Percentiles rank a stretch among this genome's conserved stretches.
Evolutionary conservation across 129 eudicot genomes (phyloP).

Genomic region (Tagetes patula): DNA sequence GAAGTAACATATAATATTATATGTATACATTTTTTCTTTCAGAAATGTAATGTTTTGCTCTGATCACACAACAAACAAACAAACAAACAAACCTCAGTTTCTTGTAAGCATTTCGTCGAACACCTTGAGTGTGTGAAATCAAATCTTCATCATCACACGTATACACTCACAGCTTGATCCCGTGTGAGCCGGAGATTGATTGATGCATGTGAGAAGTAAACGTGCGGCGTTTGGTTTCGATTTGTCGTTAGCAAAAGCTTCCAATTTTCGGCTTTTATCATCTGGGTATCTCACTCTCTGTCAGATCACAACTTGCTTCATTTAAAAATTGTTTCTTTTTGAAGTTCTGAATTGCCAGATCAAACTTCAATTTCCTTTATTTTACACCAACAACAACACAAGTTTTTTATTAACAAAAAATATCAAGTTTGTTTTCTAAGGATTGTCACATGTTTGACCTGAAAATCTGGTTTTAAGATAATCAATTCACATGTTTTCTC

Average conservation of each 20-base stretch:
- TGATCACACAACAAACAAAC: no score
- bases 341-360: constrained; percentile 41
- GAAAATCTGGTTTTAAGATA: constrained; percentile 33
- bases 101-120: constrained; percentile 24
- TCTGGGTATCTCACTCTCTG: constrained; percentile 32
- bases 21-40: no score
- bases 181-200: no score
- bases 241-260: constrained; percentile 28
- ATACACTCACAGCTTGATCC: no score
- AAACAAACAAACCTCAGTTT: neutral
- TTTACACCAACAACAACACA: constrained; percentile 33
- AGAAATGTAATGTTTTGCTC: no score
- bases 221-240: constrained; percentile 16
- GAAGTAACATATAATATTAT: neutral
- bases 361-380: constrained; percentile 20
- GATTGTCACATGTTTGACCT: constrained; percentile 59
- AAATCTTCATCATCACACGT: neutral
- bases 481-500: constrained; percentile 63
- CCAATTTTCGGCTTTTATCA: constrained; percentile 11
- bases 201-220: constrained; percentile 21
- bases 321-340: constrained; percentile 23
- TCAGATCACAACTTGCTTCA: constrained; percentile 28
- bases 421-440: constrained; percentile 26
- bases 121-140: constrained; percentile 1
- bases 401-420: neutral